Conservation (phyloP, 2,329 filamentous ascomycete genomes). For the Xylariomycetidae sp. region DNA sequence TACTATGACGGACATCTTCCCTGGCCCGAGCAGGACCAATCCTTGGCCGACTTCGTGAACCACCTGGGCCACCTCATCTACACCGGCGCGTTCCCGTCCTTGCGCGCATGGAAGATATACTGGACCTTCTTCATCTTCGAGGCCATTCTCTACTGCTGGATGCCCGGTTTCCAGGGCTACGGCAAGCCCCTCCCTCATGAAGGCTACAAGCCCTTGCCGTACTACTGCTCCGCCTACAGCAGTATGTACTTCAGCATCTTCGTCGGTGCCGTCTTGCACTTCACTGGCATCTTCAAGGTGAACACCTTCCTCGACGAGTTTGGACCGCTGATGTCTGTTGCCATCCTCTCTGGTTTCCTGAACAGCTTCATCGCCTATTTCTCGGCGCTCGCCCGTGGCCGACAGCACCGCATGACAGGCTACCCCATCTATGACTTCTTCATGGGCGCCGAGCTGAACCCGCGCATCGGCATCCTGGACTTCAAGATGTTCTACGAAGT, state of each 20-base stretch:
- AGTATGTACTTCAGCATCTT: conserved; percentile 84
- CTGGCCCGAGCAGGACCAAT: conserved; percentile 57
- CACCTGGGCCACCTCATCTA: conserved; percentile 71
- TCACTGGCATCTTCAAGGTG: conserved; percentile 77
- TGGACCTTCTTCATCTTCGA: conserved; percentile 90
- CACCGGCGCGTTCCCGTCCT: conserved; percentile 75
- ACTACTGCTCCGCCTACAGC: conserved; percentile 88
- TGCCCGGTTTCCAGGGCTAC: conserved; percentile 82
- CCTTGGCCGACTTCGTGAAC: conserved; percentile 61
- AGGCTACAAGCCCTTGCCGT: conserved; percentile 78
- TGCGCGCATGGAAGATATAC: conserved; percentile 86
- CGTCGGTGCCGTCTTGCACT: conserved; percentile 66
- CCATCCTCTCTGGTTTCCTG: conserved; percentile 83
- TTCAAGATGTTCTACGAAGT: conserved; percentile 98
- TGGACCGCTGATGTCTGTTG: conserved; percentile 84
- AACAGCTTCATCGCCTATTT: conserved; percentile 81
- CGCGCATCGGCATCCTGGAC: conserved; percentile 77
- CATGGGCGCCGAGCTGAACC: conserved; percentile 87
- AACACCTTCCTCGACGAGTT: conserved; percentile 95
- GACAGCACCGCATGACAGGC: conserved; percentile 88
- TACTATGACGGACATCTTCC: conserved; percentile 88
- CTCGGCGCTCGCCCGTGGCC: conserved; percentile 73
- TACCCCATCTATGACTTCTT: conserved; percentile 85
- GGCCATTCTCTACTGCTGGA: conserved; percentile 71
- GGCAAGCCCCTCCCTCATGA: conserved; percentile 83